Percentiles rank a stretch among this genome's conserved stretches.
phyloP scores from a whole-genome alignment of 2,329 filamentous ascomycete species.

The Xylariaceae sp. region DNA sequence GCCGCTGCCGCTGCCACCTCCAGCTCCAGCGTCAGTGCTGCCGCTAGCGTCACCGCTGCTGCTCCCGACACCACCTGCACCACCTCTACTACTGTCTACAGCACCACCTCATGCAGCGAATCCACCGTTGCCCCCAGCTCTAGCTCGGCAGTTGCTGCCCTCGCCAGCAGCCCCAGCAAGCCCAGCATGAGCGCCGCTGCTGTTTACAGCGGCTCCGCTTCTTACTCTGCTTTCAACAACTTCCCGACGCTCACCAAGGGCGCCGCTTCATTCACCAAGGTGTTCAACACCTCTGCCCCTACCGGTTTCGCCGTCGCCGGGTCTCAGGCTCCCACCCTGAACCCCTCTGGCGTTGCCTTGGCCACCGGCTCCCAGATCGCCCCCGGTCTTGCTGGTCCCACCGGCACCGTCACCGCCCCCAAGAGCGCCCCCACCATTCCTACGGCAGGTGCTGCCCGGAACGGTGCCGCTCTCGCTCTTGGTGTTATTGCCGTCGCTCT shows the following conservation, averaged over 20 bases:
- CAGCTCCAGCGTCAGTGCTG: neutral
- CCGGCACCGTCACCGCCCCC: constrained; percentile 1
- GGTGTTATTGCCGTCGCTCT: constrained; percentile 39
- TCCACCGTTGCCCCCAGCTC: neutral
- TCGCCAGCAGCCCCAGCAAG: constrained; percentile 1
- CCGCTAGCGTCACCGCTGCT: neutral
- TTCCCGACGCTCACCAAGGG: neutral
- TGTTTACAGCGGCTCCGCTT: neutral
- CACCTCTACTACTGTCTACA: neutral
- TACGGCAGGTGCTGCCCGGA: constrained; percentile 30
- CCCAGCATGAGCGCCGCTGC: neutral
- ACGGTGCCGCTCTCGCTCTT: constrained; percentile 37
- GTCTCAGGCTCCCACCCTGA: neutral
- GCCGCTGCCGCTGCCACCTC: neutral
- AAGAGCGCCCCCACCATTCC: constrained; percentile 7
- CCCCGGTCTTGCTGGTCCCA: neutral
- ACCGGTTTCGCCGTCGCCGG: neutral
- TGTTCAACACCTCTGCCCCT: neutral
- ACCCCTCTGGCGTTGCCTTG: constrained; percentile 1
- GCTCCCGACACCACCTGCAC: neutral
- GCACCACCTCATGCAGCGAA: neutral
- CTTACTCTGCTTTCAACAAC: neutral
- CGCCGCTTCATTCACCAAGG: neutral
- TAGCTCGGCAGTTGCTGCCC: neutral
- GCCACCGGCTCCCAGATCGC: constrained; percentile 7